A percentile compares a stretch with the other conserved stretches of the same genome.
Conservation (phyloP, 805 yeast species). For the Kluyveromyces aestuarii region DNA sequence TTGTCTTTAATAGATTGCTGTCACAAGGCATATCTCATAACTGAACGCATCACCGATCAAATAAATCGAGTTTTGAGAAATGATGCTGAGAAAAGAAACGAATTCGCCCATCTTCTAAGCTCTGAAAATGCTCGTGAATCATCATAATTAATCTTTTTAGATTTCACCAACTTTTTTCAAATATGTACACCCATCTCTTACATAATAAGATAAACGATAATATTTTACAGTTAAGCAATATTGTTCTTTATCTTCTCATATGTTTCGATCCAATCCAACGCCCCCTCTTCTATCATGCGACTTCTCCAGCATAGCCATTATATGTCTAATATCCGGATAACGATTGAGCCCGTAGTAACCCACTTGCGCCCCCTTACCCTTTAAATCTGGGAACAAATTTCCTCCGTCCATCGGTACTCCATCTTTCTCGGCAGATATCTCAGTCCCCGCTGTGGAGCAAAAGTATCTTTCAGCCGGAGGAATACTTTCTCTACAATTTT, state of each 20-base stretch:
- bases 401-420: background rate
- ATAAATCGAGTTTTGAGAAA: conserved; percentile 47
- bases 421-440: conserved; percentile 1
- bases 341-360: background rate
- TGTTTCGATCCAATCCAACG: no score
- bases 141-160: background rate
- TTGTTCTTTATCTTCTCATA: no score
- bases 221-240: no score
- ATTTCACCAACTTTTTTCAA: background rate
- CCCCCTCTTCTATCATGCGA: background rate
- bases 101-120: conserved; percentile 23
- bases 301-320: background rate
- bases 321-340: background rate
- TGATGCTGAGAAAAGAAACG: conserved; percentile 44
- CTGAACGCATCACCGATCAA: conserved; percentile 52
- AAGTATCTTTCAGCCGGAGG: background rate
- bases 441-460: background rate
- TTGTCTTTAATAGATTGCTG: conserved; percentile 57
- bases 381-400: conserved; percentile 1
- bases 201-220: background rate
- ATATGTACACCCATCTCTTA: no score
- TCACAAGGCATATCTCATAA: conserved; percentile 53
- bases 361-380: background rate
- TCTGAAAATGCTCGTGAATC: conserved; percentile 27
- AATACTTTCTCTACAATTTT: background rate